phyloP scores from a whole-genome alignment of 2,329 filamentous ascomycete genomes.

The Zymoseptoria passerinii region DNA sequence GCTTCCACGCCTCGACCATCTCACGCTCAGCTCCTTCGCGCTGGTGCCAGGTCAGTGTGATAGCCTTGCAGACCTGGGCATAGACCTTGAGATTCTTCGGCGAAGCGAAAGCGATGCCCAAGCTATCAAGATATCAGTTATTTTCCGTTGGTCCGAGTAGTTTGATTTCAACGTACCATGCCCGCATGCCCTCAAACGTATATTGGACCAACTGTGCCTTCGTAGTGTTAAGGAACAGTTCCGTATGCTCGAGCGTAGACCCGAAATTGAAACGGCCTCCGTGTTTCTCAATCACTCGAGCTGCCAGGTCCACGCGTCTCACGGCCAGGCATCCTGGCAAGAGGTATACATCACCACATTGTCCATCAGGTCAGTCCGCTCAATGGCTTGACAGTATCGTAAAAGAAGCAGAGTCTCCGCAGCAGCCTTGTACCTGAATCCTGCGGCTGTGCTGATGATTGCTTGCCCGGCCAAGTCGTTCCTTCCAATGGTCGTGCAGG shows the following conservation, averaged over 20 bases:
- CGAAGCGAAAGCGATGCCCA: background rate
- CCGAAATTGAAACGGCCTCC: background rate
- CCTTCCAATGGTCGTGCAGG: background rate
- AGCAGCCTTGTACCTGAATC: background rate
- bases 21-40: background rate
- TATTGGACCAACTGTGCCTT: background rate
- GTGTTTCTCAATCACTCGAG: background rate
- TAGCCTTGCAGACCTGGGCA: too few relatives aligned
- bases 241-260: background rate
- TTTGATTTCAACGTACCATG: background rate
- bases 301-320: background rate
- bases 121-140: background rate
- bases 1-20: background rate
- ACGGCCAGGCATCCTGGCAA: background rate
- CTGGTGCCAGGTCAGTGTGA: too few relatives aligned
- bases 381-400: background rate
- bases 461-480: background rate
- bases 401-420: background rate
- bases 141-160: background rate
- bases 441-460: background rate
- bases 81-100: too few relatives aligned
- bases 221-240: too few relatives aligned
- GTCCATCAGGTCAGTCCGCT: background rate
- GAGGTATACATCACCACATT: background rate
- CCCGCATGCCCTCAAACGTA: background rate